Conservation (phyloP, 768 basidiomycete species). For the Russula griseocarnosa region DNA sequence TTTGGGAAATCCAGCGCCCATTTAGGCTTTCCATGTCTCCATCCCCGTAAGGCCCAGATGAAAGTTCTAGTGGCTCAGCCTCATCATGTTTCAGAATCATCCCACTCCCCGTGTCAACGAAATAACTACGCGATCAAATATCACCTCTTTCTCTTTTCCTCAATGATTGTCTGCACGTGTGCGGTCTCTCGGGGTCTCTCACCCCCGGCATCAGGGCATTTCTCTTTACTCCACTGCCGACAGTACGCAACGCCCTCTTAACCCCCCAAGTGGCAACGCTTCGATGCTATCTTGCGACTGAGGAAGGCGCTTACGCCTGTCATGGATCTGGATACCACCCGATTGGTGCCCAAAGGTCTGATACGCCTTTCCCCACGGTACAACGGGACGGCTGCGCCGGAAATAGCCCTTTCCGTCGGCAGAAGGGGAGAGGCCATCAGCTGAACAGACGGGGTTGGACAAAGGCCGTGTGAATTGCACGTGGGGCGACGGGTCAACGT, state of each 20-base stretch:
- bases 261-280: slow-evolving; percentile 21
- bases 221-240: slow-evolving; percentile 7
- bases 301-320: slow-evolving; percentile 24
- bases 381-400: slow-evolving; percentile 10
- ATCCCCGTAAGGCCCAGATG: slow-evolving; percentile 25
- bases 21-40: slow-evolving; percentile 26
- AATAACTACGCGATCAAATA: slow-evolving; percentile 21
- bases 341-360: slow-evolving; percentile 26
- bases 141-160: background rate
- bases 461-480: background rate
- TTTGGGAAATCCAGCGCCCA: slow-evolving; percentile 25
- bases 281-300: slow-evolving; percentile 21
- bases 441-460: background rate
- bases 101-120: slow-evolving; percentile 23
- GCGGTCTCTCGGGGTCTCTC: slow-evolving; percentile 23
- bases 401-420: slow-evolving; percentile 18
- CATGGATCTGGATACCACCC: slow-evolving; percentile 26
- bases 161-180: slow-evolving; percentile 8
- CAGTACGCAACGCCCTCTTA: slow-evolving; percentile 19
- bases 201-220: slow-evolving; percentile 8
- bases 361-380: slow-evolving; percentile 24
- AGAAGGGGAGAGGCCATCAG: background rate
- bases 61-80: slow-evolving; percentile 27
- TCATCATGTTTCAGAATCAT: slow-evolving; percentile 28
- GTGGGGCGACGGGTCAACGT: background rate